Conservation (phyloP, 2,329 filamentous ascomycete genomes). For the Colletotrichum magnum region DNA sequence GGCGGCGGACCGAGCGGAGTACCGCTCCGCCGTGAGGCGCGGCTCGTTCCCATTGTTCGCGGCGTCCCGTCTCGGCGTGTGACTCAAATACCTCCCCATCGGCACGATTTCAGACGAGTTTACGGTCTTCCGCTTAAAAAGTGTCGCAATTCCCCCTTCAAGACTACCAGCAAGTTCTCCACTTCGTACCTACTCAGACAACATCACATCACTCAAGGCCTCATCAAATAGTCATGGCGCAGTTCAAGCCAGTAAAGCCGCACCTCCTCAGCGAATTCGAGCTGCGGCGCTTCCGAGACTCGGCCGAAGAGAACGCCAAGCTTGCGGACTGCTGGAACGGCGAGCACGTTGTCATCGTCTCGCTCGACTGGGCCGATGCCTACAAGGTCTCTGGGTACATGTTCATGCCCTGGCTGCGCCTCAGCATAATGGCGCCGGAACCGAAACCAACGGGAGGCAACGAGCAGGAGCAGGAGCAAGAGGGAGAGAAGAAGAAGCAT, state of each 20-base stretch:
- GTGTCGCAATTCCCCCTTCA: too few species aligned
- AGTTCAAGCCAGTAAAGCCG: background rate
- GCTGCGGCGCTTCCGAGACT: conserved; percentile 11
- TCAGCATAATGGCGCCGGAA: background rate
- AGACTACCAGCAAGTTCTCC: too few species aligned
- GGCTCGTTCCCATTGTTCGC: too few species aligned
- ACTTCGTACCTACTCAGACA: too few species aligned
- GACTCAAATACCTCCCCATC: too few species aligned
- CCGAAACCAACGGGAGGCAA: background rate
- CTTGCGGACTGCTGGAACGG: conserved; percentile 22
- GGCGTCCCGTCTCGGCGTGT: too few species aligned
- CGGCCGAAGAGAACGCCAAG: conserved; percentile 21
- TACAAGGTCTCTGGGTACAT: background rate
- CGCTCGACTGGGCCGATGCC: background rate
- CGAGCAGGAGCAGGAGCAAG: background rate
- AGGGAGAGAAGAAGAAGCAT: background rate
- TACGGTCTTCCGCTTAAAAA: too few species aligned
- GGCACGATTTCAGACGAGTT: too few species aligned
- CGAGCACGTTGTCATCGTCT: conserved; percentile 3
- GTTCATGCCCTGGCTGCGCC: background rate
- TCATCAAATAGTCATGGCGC: background rate
- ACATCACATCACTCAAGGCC: background rate
- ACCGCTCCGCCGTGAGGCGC: too few species aligned
- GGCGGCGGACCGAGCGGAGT: too few species aligned
- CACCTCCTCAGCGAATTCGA: background rate